Conservation (phyloP, 2,329 filamentous ascomycete species). For the Fusarium graminum region DNA sequence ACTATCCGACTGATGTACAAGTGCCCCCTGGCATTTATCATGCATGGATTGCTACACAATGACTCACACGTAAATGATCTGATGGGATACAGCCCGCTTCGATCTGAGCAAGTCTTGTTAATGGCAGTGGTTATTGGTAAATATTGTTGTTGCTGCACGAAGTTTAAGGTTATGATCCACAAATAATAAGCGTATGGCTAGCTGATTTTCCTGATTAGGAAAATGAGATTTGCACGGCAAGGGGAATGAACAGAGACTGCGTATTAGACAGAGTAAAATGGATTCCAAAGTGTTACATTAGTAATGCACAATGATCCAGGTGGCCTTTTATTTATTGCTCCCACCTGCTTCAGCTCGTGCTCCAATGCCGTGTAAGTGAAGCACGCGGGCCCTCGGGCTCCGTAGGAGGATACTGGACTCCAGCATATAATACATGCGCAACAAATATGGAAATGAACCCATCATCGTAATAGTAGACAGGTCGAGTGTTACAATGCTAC, state of each 20-base stretch:
- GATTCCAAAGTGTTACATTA: not conserved
- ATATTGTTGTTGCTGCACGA: not conserved
- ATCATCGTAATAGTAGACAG: not conserved
- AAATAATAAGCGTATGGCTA: not conserved
- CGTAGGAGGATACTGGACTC: not conserved
- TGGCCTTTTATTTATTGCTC: not conserved
- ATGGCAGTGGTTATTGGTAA: not conserved
- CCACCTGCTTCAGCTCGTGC: not conserved
- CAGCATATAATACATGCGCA: not conserved
- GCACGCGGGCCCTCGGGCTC: not conserved
- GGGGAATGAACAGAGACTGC: not conserved
- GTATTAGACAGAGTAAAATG: not conserved
- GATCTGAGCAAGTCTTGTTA: not conserved
- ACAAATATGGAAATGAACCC: not conserved
- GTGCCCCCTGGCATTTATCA: slow-evolving; percentile 6
- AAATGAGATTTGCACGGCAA: not conserved
- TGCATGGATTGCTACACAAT: not conserved
- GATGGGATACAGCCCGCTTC: not conserved
- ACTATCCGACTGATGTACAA: slow-evolving; percentile 4
- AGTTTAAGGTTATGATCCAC: not conserved
- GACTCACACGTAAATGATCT: not conserved
- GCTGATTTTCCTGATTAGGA: not conserved
- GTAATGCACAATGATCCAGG: not conserved
- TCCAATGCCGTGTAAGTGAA: not conserved
- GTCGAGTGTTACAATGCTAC: too few relatives aligned